A percentile compares a stretch with the other conserved stretches of the same genome.
phyloP scores from a whole-genome alignment of 768 basidiomycete genomes.

The Vararia minispora region DNA sequence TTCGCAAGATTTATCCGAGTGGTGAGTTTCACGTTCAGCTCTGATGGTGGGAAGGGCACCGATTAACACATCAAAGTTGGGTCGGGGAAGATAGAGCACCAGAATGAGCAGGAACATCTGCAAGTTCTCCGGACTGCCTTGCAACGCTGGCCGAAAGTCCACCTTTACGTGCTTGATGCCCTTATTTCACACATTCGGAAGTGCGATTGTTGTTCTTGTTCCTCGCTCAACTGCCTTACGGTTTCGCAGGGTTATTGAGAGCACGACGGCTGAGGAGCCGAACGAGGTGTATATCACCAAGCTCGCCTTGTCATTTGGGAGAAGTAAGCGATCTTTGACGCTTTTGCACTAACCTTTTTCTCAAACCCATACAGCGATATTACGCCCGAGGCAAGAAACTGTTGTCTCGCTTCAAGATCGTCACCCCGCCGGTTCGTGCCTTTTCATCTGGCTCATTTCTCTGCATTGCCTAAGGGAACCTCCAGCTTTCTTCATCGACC shows the following conservation, averaged over 20 bases:
- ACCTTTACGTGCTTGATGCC: conserved; percentile 70
- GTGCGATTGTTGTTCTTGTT: conserved; percentile 23
- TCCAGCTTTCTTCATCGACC: conserved; percentile 74
- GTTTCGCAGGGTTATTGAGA: conserved; percentile 47
- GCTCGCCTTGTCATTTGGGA: conserved; percentile 75
- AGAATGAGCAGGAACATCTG: conserved; percentile 45
- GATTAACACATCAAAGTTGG: no score
- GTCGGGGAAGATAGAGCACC: no score
- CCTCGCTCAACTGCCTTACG: neutral
- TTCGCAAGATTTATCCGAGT: conserved; percentile 76
- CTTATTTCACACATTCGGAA: conserved; percentile 65
- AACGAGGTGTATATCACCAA: conserved; percentile 80
- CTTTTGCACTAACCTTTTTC: neutral
- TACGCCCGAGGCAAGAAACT: conserved; percentile 74
- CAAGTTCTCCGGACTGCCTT: conserved; percentile 52
- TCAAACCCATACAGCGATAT: conserved; percentile 39
- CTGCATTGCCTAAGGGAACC: neutral
- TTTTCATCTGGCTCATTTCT: neutral
- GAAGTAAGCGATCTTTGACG: conserved; percentile 44
- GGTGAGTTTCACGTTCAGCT: conserved; percentile 21
- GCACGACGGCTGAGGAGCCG: conserved; percentile 58
- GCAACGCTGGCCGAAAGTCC: conserved; percentile 63
- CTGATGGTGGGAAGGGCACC: no score
- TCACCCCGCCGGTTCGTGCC: conserved; percentile 58
- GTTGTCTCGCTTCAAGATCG: conserved; percentile 87